Conservation (phyloP, 108 stramenopile species). For the Nitzschia palea region DNA sequence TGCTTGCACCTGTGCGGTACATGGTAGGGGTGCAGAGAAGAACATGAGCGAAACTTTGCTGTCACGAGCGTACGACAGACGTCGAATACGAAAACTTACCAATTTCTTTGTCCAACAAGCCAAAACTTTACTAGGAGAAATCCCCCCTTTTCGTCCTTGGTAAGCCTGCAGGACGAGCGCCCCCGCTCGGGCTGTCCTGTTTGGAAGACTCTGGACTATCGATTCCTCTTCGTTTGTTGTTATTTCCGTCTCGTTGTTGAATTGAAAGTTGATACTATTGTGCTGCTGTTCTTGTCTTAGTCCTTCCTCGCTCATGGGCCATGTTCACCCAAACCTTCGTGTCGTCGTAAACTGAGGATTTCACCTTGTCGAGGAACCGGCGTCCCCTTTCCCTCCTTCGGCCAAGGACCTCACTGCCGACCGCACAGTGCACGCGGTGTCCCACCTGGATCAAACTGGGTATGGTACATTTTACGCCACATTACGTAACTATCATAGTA, state of each 20-base stretch:
- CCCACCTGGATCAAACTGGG: too few species aligned
- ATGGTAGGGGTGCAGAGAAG: background rate
- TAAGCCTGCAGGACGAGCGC: slow-evolving; percentile 50
- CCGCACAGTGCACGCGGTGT: too few species aligned
- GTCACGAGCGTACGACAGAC: slow-evolving; percentile 10
- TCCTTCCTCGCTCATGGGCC: slow-evolving; percentile 71
- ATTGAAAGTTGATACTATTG: slow-evolving; percentile 23
- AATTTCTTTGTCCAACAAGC: slow-evolving; percentile 39
- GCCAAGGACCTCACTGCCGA: too few species aligned
- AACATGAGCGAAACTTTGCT: background rate
- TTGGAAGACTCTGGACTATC: slow-evolving; percentile 21
- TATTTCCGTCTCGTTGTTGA: slow-evolving; percentile 13
- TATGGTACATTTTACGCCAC: too few species aligned
- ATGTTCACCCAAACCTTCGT: slow-evolving; percentile 46
- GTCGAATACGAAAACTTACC: slow-evolving; percentile 44
- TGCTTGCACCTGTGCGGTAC: slow-evolving; percentile 6
- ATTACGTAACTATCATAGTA: too few species aligned
- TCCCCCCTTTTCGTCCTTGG: slow-evolving; percentile 35
- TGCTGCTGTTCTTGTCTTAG: slow-evolving; percentile 39
- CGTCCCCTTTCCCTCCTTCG: too few species aligned
- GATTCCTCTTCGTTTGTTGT: slow-evolving; percentile 23
- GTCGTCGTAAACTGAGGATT: background rate
- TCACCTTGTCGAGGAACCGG: too few species aligned
- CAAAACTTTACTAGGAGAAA: slow-evolving; percentile 47
- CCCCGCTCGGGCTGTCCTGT: slow-evolving; percentile 45